Conservation (phyloP, 2,329 filamentous ascomycete genomes). For the Coniochaeta prunicola region DNA sequence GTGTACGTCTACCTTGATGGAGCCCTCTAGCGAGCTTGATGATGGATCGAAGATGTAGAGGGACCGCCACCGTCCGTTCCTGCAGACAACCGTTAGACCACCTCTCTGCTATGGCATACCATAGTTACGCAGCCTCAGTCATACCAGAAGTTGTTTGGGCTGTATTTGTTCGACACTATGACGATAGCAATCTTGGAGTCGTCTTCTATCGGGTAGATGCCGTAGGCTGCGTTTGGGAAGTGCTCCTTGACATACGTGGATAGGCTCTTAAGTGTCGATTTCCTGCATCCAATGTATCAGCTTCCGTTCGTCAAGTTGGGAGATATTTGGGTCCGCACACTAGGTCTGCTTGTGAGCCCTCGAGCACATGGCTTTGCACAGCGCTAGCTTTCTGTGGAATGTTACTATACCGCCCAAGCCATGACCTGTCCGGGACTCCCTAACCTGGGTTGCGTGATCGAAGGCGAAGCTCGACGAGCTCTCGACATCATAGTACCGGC, state of each 20-base stretch:
- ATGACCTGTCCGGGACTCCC: slow-evolving; percentile 5
- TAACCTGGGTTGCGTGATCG: slow-evolving; percentile 73
- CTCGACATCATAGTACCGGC: slow-evolving; percentile 84
- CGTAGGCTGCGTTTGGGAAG: slow-evolving; percentile 73
- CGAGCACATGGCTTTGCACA: slow-evolving; percentile 70
- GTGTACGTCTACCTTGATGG: slow-evolving; percentile 90
- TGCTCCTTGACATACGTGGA: slow-evolving; percentile 76
- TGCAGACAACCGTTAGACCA: slow-evolving; percentile 21
- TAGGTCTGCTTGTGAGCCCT: slow-evolving; percentile 69
- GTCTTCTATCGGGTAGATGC: slow-evolving; percentile 73
- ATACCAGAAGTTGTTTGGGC: slow-evolving; percentile 94
- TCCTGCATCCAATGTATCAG: slow-evolving; percentile 40
- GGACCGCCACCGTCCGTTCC: slow-evolving; percentile 95
- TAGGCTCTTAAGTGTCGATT: slow-evolving; percentile 76
- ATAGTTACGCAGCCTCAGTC: slow-evolving; percentile 7
- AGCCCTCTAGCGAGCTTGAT: slow-evolving; percentile 63
- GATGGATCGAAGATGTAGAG: slow-evolving; percentile 72
- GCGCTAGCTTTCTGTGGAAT: slow-evolving; percentile 65
- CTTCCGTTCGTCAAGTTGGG: not conserved
- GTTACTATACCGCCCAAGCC: not conserved
- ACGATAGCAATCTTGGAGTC: slow-evolving; percentile 73
- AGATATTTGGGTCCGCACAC: slow-evolving; percentile 55
- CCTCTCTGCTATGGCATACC: not conserved
- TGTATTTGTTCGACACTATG: slow-evolving; percentile 94
- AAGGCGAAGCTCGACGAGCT: slow-evolving; percentile 83